Evolutionary conservation across 2,329 filamentous ascomycete genomes (phyloP).

Genomic region (Aspergillus unguis): DNA sequence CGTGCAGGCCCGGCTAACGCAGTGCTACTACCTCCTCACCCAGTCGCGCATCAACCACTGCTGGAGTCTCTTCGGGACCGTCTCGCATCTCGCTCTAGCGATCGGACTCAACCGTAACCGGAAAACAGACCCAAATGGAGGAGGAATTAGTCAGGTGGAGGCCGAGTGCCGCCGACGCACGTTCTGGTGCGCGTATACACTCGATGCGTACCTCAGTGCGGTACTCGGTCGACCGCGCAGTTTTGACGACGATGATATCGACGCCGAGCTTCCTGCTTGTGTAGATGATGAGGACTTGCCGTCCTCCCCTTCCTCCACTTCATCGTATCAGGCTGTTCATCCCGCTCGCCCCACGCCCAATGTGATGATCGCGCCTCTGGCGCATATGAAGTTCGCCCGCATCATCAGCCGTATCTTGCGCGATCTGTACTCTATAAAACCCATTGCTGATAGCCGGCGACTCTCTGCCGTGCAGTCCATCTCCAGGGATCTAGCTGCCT

Average conservation of each 20-base stretch:
- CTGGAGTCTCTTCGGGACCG: constrained; percentile 47
- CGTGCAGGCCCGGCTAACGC: constrained; percentile 42
- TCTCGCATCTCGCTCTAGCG: constrained; percentile 37
- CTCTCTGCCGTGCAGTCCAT: constrained; percentile 26
- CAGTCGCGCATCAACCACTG: constrained; percentile 48
- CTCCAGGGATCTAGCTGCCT: constrained; percentile 32
- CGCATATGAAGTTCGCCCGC: neutral
- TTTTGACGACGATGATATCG: constrained; percentile 24
- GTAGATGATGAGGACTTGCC: constrained; percentile 4
- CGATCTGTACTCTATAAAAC: constrained; percentile 10
- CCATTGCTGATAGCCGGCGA: neutral
- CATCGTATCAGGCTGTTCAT: too few relatives aligned
- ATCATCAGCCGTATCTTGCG: constrained; percentile 5
- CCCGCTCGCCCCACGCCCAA: neutral
- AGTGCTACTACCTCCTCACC: constrained; percentile 45
- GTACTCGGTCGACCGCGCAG: constrained; percentile 19
- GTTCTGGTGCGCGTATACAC: constrained; percentile 24
- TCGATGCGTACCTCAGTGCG: constrained; percentile 21
- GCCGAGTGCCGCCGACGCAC: constrained; percentile 17
- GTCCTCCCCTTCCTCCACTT: too few relatives aligned
- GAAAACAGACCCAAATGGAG: constrained; percentile 6
- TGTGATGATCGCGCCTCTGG: neutral
- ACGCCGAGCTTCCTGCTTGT: constrained; percentile 18
- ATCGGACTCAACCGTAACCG: constrained; percentile 20
- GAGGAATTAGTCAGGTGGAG: constrained; percentile 13